Evolutionary conservation across 2,329 filamentous ascomycete genomes (phyloP).

Genomic region (Phyllachora maydis): DNA sequence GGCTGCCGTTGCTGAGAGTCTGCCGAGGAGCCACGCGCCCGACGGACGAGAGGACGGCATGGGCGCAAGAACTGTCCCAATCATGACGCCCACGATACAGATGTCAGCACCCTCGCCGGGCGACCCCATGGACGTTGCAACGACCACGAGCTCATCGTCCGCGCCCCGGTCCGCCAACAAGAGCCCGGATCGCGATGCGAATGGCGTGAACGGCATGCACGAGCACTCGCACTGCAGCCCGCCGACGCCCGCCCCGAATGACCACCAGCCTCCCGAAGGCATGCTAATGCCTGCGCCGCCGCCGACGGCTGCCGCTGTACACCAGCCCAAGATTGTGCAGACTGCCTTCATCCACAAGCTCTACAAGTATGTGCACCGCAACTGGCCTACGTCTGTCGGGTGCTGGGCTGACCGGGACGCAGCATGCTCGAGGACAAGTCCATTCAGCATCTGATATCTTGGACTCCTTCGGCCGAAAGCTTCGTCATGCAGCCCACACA

Average conservation of each 20-base stretch:
- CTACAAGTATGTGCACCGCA: conserved; percentile 52
- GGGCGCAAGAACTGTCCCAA: conserved; percentile 33
- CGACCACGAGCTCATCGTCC: conserved; percentile 24
- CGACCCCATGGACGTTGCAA: conserved; percentile 41
- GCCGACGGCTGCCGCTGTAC: conserved; percentile 51
- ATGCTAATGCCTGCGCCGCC: conserved; percentile 28
- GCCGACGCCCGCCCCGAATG: conserved; percentile 10
- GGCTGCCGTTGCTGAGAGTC: conserved; percentile 30
- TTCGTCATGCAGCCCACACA: conserved; percentile 97
- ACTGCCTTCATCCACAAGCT: conserved; percentile 98
- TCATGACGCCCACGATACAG: conserved; percentile 33
- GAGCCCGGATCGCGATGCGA: conserved; percentile 16
- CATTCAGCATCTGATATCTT: conserved; percentile 92
- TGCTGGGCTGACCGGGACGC: conserved; percentile 10
- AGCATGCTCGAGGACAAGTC: conserved; percentile 92
- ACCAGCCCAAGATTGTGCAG: conserved; percentile 94
- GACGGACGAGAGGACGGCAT: conserved; percentile 21
- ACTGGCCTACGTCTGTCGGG: not conserved
- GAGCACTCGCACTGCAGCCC: conserved; percentile 1
- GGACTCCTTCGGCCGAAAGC: conserved; percentile 84
- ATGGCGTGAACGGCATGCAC: too few relatives aligned
- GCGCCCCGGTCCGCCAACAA: conserved; percentile 20
- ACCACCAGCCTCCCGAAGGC: conserved; percentile 13
- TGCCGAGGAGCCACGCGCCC: conserved; percentile 19
- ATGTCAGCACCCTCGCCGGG: conserved; percentile 36